phyloP scores from a whole-genome alignment of 192 early-diverging fungal species.

The Umbelopsis ramanniana region DNA sequence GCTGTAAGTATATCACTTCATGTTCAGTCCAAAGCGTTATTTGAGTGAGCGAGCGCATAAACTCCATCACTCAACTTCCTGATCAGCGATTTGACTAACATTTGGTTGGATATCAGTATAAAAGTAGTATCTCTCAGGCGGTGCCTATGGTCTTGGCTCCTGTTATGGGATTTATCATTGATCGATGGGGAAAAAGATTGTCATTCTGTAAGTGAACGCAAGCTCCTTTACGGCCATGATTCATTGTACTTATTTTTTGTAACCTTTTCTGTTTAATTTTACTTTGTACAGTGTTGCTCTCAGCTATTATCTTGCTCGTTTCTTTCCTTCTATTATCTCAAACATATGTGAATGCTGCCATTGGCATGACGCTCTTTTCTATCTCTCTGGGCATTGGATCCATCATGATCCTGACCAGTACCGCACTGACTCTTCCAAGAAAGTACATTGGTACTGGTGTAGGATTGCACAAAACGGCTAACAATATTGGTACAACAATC shows the following conservation, averaged over 20 bases:
- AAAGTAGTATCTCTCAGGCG: slow-evolving; percentile 56
- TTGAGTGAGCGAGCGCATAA: no score
- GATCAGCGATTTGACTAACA: not conserved
- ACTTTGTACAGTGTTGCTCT: slow-evolving; percentile 23
- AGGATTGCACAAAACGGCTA: slow-evolving; percentile 65
- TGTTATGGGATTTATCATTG: slow-evolving; percentile 53
- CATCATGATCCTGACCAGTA: slow-evolving; percentile 57
- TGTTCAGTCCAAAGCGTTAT: no score
- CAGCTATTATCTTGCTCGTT: slow-evolving; percentile 25
- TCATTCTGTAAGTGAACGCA: slow-evolving; percentile 39
- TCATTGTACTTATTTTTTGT: not conserved
- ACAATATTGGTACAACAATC: slow-evolving; percentile 65
- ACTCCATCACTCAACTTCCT: no score
- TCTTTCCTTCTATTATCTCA: slow-evolving; percentile 53
- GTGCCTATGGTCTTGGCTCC: slow-evolving; percentile 60
- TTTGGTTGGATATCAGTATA: slow-evolving; percentile 28
- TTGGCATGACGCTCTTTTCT: slow-evolving; percentile 62
- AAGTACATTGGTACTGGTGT: slow-evolving; percentile 57
- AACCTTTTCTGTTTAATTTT: not conserved
- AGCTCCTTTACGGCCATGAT: not conserved
- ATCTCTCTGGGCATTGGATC: slow-evolving; percentile 61
- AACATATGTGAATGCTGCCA: slow-evolving; percentile 52
- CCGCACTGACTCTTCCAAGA: slow-evolving; percentile 55
- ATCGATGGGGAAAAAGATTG: slow-evolving; percentile 57
- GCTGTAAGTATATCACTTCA: slow-evolving; percentile 17